These are phyloP conservation scores for Viridothelium virens DNA, from an alignment of 495 filamentous ascomycete genomes.

Conservation along the genomic window DNA sequence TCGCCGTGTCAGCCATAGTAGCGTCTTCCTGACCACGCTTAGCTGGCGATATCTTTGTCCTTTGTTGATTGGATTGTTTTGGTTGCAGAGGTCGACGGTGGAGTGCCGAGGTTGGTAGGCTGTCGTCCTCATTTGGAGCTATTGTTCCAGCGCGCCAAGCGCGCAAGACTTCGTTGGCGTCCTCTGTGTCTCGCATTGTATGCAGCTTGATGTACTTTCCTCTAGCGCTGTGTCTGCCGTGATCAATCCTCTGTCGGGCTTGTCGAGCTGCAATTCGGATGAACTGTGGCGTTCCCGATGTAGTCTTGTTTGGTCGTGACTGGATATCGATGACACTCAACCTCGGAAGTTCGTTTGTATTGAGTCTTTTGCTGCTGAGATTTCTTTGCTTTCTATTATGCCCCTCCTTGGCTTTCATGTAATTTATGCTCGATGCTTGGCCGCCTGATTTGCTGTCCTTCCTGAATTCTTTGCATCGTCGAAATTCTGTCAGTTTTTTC, in stretches of 20 bases:
- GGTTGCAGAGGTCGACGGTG: conserved; percentile 28
- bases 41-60: background rate
- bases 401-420: conserved; percentile 13
- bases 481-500: conserved; percentile 27
- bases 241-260: conserved; percentile 52
- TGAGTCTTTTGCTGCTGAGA: conserved; percentile 19
- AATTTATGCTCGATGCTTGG: background rate
- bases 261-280: conserved; percentile 68
- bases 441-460: too few relatives aligned
- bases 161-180: conserved; percentile 57
- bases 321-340: conserved; percentile 69
- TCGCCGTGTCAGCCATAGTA: background rate
- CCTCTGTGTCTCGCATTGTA: conserved; percentile 63
- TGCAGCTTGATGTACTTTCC: conserved; percentile 66
- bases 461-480: conserved; percentile 25
- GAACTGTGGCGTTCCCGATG: conserved; percentile 57
- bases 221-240: conserved; percentile 66
- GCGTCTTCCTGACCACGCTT: background rate
- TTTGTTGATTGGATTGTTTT: conserved; percentile 7
- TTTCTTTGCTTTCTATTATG: conserved; percentile 41
- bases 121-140: conserved; percentile 28
- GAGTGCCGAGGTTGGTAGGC: background rate
- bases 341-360: conserved; percentile 40
- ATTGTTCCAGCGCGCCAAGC: conserved; percentile 73
- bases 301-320: conserved; percentile 20